These are phyloP conservation scores for Chalaropsis ovoidea DNA, from an alignment of 2,329 filamentous ascomycete species.

Conservation along the genomic window DNA sequence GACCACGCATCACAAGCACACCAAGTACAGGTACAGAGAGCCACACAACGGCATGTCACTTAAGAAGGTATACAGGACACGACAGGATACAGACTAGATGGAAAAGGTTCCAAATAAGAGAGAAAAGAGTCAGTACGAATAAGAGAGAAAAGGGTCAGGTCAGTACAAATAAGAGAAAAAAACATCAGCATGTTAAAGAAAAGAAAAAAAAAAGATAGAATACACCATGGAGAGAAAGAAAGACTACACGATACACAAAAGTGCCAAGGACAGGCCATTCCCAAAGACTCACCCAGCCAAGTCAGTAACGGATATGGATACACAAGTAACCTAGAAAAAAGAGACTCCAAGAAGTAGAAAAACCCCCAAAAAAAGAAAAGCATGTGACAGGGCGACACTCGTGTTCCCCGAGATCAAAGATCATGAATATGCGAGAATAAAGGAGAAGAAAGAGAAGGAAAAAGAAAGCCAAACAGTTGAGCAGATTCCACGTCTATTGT, in stretches of 20 bases:
- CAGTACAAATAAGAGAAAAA: background rate
- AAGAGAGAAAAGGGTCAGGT: constrained; percentile 1
- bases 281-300: background rate
- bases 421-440: constrained; percentile 5
- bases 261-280: background rate
- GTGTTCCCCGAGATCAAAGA: constrained; percentile 14
- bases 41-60: background rate
- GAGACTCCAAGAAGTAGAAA: background rate
- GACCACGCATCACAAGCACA: too few species aligned
- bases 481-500: background rate
- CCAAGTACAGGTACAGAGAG: too few species aligned
- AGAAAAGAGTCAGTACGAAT: background rate
- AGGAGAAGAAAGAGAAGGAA: constrained; percentile 15
- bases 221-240: background rate
- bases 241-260: constrained; percentile 3
- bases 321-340: constrained; percentile 5
- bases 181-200: constrained; percentile 2
- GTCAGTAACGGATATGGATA: constrained; percentile 1
- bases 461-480: constrained; percentile 9
- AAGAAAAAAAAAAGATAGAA: background rate
- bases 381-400: constrained; percentile 3
- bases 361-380: background rate
- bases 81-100: background rate
- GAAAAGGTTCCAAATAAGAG: background rate
- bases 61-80: background rate